Base-by-base conservation (phyloP, 108 stramenopile genomes). In the Fragilariopsis cylindrus region DNA sequence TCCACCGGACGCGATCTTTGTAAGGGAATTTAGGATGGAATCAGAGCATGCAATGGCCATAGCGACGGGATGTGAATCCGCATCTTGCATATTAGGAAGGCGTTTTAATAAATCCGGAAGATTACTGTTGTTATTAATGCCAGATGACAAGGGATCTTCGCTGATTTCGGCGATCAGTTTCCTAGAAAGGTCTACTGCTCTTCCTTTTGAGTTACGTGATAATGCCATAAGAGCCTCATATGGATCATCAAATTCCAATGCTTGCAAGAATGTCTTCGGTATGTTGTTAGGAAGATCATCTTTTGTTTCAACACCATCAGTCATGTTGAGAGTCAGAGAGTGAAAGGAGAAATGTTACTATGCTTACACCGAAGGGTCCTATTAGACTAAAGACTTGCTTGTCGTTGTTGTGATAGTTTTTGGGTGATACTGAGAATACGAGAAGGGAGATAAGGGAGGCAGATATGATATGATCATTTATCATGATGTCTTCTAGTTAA, bases 1-100 rank as follows among this genome's bases (percentile, higher is more conserved):
- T 11, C 91, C 91, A 19, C 91, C 93, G 44, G 88, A 85, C 15
- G 93, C 90, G 63, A 95, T 88, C 75, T 92, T 92, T 77, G 91
- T 79, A 49, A 95, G 84, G 11, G 88, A 89, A 57, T 87, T 60
- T 21, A 88, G 73, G 76, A 95, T 92, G 69, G 90, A 91, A 76
- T 92, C 91, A 42, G 87, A 65, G 70, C 89, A 88, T 8, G 89
- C 81, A 19, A 77, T 75, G 16, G 88, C 87, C 41, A 65, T 72
- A 18, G 81, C 70, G 15, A 92, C 72, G 30, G 84, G 84, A 70
- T 86, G 86, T 43, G 74, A 72, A 44, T 72, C 70, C 39, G 56
- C 55, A 42, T 70, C 69, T 56, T 72, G 6, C 7, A 50, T 47
- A 43, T 77, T 77, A 54, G 76, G 55, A 18, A 71, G 30, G 18